Evolutionary conservation across 352 stramenopile species (phyloP), one percentile per base, ranked within the genome.

Genomic region (Globisporangium megalacanthum): DNA sequence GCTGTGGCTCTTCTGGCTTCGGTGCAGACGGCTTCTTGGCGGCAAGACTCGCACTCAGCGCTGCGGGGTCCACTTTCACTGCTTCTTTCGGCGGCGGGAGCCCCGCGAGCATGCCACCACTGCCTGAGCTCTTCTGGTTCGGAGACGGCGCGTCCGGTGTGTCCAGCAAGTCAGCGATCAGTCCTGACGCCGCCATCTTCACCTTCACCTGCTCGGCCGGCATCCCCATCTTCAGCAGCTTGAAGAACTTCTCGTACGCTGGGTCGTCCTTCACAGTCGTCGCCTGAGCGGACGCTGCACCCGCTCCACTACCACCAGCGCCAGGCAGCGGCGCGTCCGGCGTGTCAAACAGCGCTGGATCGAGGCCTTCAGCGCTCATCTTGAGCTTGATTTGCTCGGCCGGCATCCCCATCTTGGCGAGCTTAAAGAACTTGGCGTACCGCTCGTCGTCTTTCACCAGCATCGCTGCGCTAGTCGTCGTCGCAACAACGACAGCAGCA

Each of bases 381-480:
- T 97, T 97, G 63, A 98, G 65, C 60, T 98, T 97, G 19, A 98
- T 92, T 49, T 96, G 94, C 46, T 94, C 85, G 31, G 85, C 62
- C 9, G 96, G 96, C 83, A 99, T 95, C 20, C 93, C 94, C 73
- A 98, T 94, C 59, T 97, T 98, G 13, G 86, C 55, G 70, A 99
- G 94, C 61, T 98, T 98, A 68, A 98, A 98, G 68, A 98, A 99
- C 69, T 98, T 98, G 6, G 72, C 69, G 59, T 97, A 98, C 42
- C 69, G 73, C 20, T 89, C 79, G 45, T 90, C 78, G 46, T 89
- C 79, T 44, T 91, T 89, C 47, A 90, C 79, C 15, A 83, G 61
- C 11, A 39, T 64, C 35, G 5, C 60, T 64, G 50, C 65, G 56
- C 60, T 53, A 20, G 46, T 50, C 14, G 52, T 50, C 31, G 25